Evolutionary conservation across 371 early-diverging fungal species (phyloP).

Genomic region (Sporodiniella umbellata): DNA sequence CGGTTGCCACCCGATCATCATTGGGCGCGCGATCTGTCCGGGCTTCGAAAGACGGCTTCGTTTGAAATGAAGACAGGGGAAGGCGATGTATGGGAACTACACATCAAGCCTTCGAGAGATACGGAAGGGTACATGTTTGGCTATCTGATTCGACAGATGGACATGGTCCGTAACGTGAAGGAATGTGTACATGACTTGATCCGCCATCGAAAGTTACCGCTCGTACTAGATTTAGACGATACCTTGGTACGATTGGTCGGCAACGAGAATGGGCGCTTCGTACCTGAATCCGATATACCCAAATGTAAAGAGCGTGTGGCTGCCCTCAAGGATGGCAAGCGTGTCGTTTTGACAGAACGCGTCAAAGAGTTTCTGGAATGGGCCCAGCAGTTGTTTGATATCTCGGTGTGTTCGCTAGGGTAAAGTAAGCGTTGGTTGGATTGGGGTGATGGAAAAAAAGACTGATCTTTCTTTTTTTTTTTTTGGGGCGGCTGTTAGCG

Average conservation of each 20-base stretch:
- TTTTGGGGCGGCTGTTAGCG: conserved; percentile 27
- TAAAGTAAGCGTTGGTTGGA: conserved; percentile 17
- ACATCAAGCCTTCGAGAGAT: conserved; percentile 66
- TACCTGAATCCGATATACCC: conserved; percentile 56
- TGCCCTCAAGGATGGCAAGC: conserved; percentile 58
- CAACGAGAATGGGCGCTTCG: conserved; percentile 62
- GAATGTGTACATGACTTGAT: conserved; percentile 42
- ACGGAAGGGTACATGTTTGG: conserved; percentile 62
- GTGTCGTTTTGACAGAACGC: conserved; percentile 65
- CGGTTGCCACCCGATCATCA: conserved; percentile 59
- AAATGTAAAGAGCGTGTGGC: conserved; percentile 57
- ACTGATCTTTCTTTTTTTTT: not conserved
- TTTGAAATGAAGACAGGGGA: conserved; percentile 46
- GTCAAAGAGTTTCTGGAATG: conserved; percentile 78
- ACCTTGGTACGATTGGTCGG: conserved; percentile 75
- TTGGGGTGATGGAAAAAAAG: too few relatives aligned
- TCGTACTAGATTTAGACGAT: conserved; percentile 80
- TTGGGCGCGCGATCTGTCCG: conserved; percentile 49
- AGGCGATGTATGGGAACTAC: conserved; percentile 65
- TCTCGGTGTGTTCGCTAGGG: conserved; percentile 79
- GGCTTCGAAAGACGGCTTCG: conserved; percentile 55
- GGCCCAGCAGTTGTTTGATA: conserved; percentile 68
- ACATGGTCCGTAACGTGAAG: conserved; percentile 51
- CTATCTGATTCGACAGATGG: conserved; percentile 59
- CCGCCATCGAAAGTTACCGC: conserved; percentile 58